These are phyloP conservation scores for Solanum chilense DNA, from an alignment of 257 asterid species.

Conservation along the genomic window DNA sequence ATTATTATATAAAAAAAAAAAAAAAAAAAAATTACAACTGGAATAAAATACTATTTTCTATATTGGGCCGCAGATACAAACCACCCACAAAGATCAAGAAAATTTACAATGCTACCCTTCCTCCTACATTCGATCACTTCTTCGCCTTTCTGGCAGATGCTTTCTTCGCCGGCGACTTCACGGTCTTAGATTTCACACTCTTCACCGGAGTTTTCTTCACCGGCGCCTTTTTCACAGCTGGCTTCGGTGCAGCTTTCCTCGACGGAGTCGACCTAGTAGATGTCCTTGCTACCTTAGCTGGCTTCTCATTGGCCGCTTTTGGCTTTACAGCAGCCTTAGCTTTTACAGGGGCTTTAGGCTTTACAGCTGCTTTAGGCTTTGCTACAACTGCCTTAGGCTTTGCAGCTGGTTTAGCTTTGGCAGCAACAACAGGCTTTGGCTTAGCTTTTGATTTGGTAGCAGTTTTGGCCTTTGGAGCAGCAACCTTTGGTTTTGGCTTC, in stretches of 20 bases:
- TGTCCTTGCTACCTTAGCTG: constrained; percentile 3
- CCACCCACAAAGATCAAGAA: constrained; percentile 9
- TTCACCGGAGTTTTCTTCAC: constrained; percentile 19
- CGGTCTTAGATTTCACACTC: constrained; percentile 8
- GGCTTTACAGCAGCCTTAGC: constrained; percentile 26
- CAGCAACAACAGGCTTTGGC: constrained; percentile 15
- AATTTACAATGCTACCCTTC: constrained; percentile 36
- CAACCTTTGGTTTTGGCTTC: constrained; percentile 22
- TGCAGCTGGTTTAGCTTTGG: constrained; percentile 14
- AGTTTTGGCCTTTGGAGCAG: not conserved
- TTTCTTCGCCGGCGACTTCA: constrained; percentile 3
- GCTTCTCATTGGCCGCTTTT: not conserved
- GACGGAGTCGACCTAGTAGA: not conserved
- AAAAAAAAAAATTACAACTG: not conserved
- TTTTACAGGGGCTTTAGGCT: constrained; percentile 33
- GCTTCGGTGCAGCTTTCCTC: not conserved
- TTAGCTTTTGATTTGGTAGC: not conserved
- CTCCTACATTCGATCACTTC: constrained; percentile 19
- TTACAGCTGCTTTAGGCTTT: constrained; percentile 41
- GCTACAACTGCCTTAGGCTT: constrained; percentile 19
- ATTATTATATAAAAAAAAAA: not conserved
- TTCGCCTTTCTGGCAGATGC: constrained; percentile 12
- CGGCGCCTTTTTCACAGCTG: not conserved
- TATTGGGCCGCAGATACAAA: constrained; percentile 1
- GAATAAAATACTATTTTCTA: not conserved